A percentile compares a stretch with the other conserved stretches of the same genome.
phyloP scores from a whole-genome alignment of 768 basidiomycete genomes.

The Lentinula boryana region DNA sequence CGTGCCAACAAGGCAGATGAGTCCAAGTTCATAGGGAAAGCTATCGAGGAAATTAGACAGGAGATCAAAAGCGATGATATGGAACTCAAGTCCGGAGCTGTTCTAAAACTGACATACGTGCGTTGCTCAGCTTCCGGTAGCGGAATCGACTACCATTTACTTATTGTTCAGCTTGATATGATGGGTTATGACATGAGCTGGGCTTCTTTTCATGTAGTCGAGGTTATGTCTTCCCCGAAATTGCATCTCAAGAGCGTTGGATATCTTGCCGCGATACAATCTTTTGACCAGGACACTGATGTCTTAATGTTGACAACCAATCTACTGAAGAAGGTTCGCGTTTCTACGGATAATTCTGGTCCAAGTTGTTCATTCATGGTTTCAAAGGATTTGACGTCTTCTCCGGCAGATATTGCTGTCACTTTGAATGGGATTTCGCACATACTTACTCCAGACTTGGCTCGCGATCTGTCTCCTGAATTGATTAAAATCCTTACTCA shows the following conservation, averaged over 20 bases:
- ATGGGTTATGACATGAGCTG: constrained; percentile 91
- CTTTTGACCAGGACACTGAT: constrained; percentile 91
- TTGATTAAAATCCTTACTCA: constrained; percentile 84
- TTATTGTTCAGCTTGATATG: constrained; percentile 80
- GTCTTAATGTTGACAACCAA: constrained; percentile 98
- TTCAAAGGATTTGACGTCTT: constrained; percentile 72
- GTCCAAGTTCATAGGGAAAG: constrained; percentile 84
- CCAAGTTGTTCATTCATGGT: constrained; percentile 9
- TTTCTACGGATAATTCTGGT: background rate
- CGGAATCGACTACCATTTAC: background rate
- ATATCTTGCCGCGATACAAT: constrained; percentile 88
- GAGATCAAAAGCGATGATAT: constrained; percentile 94
- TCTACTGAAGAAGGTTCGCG: constrained; percentile 80
- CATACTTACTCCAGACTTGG: constrained; percentile 81
- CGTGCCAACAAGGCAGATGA: constrained; percentile 95
- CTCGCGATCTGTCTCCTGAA: constrained; percentile 85
- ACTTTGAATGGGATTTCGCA: constrained; percentile 80
- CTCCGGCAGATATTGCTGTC: constrained; percentile 67
- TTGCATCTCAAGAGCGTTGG: constrained; percentile 93
- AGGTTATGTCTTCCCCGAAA: constrained; percentile 93
- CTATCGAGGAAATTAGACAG: constrained; percentile 88
- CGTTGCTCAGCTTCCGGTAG: constrained; percentile 26
- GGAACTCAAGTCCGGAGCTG: constrained; percentile 92
- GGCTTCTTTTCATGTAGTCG: constrained; percentile 95
- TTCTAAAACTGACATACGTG: constrained; percentile 96